Conservation (phyloP, 176 grass and related monocot genomes). For the Carex pumila region DNA sequence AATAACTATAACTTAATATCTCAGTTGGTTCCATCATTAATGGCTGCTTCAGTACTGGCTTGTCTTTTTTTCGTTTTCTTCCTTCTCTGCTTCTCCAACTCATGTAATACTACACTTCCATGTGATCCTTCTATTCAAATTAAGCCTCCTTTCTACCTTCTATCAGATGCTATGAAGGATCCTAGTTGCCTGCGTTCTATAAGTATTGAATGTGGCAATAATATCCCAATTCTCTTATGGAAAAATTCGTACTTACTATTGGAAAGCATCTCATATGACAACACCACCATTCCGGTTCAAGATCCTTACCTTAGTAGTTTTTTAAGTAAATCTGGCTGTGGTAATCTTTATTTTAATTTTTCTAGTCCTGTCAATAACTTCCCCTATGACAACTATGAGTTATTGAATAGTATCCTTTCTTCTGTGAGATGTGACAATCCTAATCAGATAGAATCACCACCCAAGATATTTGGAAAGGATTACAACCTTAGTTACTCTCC, state of each 20-base stretch:
- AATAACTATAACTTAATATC: not conserved
- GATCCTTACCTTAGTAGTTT: not conserved
- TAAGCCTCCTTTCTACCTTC: not conserved
- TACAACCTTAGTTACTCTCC: not conserved
- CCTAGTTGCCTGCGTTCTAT: not conserved
- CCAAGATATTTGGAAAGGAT: not conserved
- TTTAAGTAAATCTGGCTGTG: not conserved
- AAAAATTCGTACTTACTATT: not conserved
- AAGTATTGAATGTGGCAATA: not conserved
- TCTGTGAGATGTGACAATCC: not conserved
- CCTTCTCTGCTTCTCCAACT: not conserved
- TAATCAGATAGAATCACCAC: not conserved
- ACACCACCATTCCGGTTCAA: not conserved
- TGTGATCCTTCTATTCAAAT: constrained; percentile 5
- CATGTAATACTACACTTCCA: not conserved
- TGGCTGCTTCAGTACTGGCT: not conserved
- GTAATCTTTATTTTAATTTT: not conserved
- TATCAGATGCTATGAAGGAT: not conserved
- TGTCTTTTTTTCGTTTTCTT: not conserved
- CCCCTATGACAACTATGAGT: not conserved
- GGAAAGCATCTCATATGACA: not conserved
- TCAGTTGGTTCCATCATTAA: not conserved
- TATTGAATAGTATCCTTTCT: not conserved
- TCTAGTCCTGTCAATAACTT: not conserved
- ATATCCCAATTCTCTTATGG: not conserved